These are phyloP conservation scores for Lasiodiplodia theobromae DNA, from an alignment of 2,329 filamentous ascomycete genomes.

Conservation along the genomic window DNA sequence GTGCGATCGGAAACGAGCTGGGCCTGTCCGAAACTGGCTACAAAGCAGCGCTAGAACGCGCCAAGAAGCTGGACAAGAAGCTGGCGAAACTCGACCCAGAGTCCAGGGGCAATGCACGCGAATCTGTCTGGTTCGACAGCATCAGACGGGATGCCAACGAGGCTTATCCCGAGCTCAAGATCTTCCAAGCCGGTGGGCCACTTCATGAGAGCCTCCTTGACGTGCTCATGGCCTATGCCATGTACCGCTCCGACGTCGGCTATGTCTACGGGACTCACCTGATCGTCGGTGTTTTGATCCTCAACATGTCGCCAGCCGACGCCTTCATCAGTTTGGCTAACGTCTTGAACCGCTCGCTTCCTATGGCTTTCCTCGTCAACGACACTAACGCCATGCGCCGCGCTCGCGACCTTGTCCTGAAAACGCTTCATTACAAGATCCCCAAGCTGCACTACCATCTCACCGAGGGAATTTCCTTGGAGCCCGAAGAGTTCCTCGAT, in stretches of 20 bases:
- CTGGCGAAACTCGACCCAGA: constrained; percentile 55
- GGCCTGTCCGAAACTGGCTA: constrained; percentile 72
- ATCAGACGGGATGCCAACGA: constrained; percentile 70
- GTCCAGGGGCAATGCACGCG: constrained; percentile 57
- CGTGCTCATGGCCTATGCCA: constrained; percentile 78
- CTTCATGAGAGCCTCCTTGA: constrained; percentile 73
- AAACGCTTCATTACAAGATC: constrained; percentile 70
- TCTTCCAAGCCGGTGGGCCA: constrained; percentile 73
- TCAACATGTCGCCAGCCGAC: constrained; percentile 71
- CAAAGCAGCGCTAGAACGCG: constrained; percentile 72
- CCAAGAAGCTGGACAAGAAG: constrained; percentile 66
- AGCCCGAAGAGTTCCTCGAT: constrained; percentile 60
- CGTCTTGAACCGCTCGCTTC: constrained; percentile 76
- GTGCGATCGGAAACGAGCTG: constrained; percentile 76
- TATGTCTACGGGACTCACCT: constrained; percentile 78
- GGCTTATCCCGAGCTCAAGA: constrained; percentile 75
- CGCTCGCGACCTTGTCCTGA: constrained; percentile 73
- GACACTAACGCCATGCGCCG: constrained; percentile 73
- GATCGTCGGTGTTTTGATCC: constrained; percentile 74
- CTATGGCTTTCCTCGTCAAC: constrained; percentile 75
- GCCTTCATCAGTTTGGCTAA: constrained; percentile 79
- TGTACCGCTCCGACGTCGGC: constrained; percentile 83
- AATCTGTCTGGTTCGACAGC: constrained; percentile 66
- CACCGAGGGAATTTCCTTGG: constrained; percentile 54
- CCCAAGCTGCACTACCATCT: constrained; percentile 70